These are phyloP conservation scores for Danielia oregonensis DNA, from an alignment of 805 yeast species.

Conservation along the genomic window DNA sequence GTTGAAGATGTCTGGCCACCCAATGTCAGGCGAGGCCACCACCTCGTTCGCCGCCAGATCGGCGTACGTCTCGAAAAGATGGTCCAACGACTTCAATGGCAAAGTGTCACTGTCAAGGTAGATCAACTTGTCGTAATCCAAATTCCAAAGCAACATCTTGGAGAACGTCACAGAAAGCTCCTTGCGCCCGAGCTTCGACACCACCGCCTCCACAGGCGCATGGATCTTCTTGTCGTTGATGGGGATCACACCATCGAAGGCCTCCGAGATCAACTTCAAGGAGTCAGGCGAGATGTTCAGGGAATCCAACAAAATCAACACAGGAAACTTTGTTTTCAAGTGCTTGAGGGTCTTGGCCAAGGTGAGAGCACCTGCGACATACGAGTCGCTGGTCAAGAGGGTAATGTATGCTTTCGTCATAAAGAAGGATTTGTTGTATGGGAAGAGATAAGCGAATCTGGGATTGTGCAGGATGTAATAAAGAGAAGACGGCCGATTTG, in stretches of 20 bases:
- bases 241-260: constrained; percentile 3
- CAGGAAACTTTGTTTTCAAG: constrained; percentile 14
- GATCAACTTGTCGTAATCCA: constrained; percentile 44
- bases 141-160: constrained; percentile 55
- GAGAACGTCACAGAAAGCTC: constrained; percentile 52
- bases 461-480: too few species aligned
- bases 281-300: constrained; percentile 14
- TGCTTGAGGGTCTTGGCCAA: constrained; percentile 22
- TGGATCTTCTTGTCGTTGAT: constrained; percentile 4
- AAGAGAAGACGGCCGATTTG: too few species aligned
- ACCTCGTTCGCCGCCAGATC: constrained; percentile 43
- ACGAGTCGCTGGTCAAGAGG: constrained; percentile 28
- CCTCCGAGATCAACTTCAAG: background rate
- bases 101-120: constrained; percentile 67
- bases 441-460: too few species aligned
- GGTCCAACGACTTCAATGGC: constrained; percentile 34
- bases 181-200: constrained; percentile 35
- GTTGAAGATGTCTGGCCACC: constrained; percentile 90
- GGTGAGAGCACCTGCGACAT: constrained; percentile 35
- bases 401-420: constrained; percentile 24
- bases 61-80: constrained; percentile 20
- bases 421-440: background rate
- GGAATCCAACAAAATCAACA: constrained; percentile 18
- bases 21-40: constrained; percentile 57
- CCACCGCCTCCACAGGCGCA: constrained; percentile 5